Base-by-base conservation (phyloP, 164 flowering plant species). In the Tinospora cordifolia region DNA sequence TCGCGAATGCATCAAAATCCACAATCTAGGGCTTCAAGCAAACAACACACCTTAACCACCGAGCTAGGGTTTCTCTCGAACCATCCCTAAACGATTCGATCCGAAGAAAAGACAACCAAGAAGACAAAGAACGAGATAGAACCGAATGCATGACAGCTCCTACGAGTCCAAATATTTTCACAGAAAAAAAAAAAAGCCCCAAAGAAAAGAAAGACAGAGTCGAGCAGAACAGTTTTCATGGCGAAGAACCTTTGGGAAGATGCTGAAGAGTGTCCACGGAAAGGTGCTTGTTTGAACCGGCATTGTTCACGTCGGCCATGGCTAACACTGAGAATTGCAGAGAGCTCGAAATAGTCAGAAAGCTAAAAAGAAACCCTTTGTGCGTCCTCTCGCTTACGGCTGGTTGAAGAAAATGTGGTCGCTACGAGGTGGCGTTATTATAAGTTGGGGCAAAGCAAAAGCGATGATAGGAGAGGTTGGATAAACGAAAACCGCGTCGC, bases 191-290 rank as follows among this genome's bases (percentile, higher is more conserved):
- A 21, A n/a, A 40, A 24, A 15, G 24, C 2, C n/a, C n/a, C n/a
- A 0, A 49, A 7, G 2, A 51, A 2, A 17, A 7, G 2, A 51
- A 17, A 17, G n/a, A 51, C 19, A 54, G n/a, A 54, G 24, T 7
- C 0, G 60, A 22, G 21, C n/a, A 44, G n/a, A 54, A 21, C 60
- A 54, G 21, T n/a, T 46, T 26, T 49, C 57, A 30, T 68, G 34
- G 63, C 26, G 34, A 59, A 62, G 63, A 69, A 88, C 91, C 93
- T 81, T 82, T 86, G 85, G 87, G 69, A 84, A 84, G 76, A 79
- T 77, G 90, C 58, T 27, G 76, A 27, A 82, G 83, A 70, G 87
- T 62, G 74, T 76, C 46, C 66, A 76, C 66, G 62, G 89, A 74
- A 77, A 85, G 81, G 69, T 62, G 68, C 21, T 30, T 51, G 67